Evolutionary conservation across 1,284 basidiomycete species (phyloP), one percentile per base, ranked within the genome.

Genomic region (Fomitiporia mediterranea): DNA sequence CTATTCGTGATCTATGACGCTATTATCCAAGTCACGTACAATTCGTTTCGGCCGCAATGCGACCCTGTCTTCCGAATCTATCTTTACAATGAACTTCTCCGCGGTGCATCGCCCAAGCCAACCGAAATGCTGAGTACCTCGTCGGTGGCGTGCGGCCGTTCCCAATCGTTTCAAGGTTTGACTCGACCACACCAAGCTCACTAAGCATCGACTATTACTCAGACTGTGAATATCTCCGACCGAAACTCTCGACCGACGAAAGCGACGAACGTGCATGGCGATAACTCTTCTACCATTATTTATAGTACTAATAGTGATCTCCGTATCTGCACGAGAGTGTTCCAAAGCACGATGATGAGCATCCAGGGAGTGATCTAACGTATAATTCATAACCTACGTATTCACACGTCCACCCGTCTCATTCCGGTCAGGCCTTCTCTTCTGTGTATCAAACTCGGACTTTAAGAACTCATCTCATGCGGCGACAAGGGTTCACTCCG

Each of bases 141-240:
- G 13, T 46, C 43, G 43, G 43, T 46, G 43, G 43, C 43, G 43
- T 46, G 43, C 43, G 43, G 43, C 43, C 43, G 43, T 46, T 5
- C 15, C 3, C 21, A 17, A 46, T 6, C 7, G n/a, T 17, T 43
- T 23, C 40, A 8, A 6, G 40, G 7, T 23, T n/a, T 17, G 40
- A 43, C 17, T 25, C 21, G 8, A 25, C 15, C 15, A 23, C 40
- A 8, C 40, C 5, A 8, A 43, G 8, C 5, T 43, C 40, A 6
- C 40, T 5, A 43, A 8, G 8, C n/a, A 43, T 19, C 17, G 40
- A 43, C 32, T 34, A 6, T 34, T 13, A 13, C 7, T 34, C 32
- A 13, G 32, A 6, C 32, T 13, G 13, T 34, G 32, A 34, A 34
- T 34, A 34, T 34, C 32, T 34, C 13, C 21, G n/a, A 13, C 6